Base-by-base conservation (phyloP, 352 stramenopile species). In the Phytophthora meadii region DNA sequence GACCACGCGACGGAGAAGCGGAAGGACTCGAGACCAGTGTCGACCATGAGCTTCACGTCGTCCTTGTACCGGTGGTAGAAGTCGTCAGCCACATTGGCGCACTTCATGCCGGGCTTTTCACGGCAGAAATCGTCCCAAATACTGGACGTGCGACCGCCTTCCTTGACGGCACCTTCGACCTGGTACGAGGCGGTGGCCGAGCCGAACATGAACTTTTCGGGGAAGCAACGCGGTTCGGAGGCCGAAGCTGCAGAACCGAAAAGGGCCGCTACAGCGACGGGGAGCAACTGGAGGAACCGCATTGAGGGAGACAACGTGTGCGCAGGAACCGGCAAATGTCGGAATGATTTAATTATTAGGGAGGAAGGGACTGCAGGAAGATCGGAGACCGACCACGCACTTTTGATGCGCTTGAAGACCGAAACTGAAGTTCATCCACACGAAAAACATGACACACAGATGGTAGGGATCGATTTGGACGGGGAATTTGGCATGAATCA, bases 41-140 rank as follows among this genome's bases (percentile, higher is more conserved):
- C 66, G 51, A 92, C 87, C 91, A 98, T 98, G 27, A 98, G 71
- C 57, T 87, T 46, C 32, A 99, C 82, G 76, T 99, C 96, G 44
- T 96, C 64, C 50, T 93, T 72, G 71, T 90, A 97, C 36, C 79
- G 76, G 77, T 98, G 84, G 70, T 97, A 98, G 63, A 98, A 91
- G 81, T 98, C 94, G 75, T 89, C 93, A 2, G 91, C 92, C 14
- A 98, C 73, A 61, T 97, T 86, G 32, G 90, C 93, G 25, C 72
- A 95, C 53, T 94, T 82, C 30, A 84, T 72, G 69, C 92, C 70
- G 24, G 79, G 67, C 22, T 84, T 64, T 22, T 81, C 81, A 24
- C 74, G 74, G 42, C 78, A 89, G 67, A 91, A 98, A 32, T 82
- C 87, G 81, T 98, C 95, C 94, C 95, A 98, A 57, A 98, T 98